Conservation (phyloP, 2,329 filamentous ascomycete genomes). For the Fusarium mexicanum region DNA sequence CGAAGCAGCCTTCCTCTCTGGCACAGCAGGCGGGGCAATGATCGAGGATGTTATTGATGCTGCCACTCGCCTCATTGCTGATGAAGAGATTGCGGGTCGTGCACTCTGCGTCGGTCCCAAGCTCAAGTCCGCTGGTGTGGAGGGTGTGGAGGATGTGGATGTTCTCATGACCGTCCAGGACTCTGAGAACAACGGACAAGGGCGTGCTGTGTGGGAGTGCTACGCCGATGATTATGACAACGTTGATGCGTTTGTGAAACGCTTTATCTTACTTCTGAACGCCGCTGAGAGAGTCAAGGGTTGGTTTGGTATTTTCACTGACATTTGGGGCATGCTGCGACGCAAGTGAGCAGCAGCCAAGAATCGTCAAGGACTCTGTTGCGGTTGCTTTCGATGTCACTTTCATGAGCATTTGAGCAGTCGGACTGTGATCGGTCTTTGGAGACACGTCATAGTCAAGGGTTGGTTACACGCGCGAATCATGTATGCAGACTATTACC, state of each 20-base stretch:
- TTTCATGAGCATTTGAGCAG: background rate
- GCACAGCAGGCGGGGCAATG: constrained; percentile 58
- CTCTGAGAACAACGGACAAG: constrained; percentile 51
- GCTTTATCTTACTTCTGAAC: constrained; percentile 65
- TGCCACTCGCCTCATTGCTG: constrained; percentile 68
- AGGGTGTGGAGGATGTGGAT: constrained; percentile 48
- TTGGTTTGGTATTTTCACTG: constrained; percentile 60
- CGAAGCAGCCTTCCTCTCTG: constrained; percentile 64
- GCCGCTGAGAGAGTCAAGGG: constrained; percentile 58
- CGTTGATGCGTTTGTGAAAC: constrained; percentile 64
- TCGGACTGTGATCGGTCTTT: background rate
- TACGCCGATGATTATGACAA: constrained; percentile 68
- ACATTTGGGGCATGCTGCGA: constrained; percentile 38
- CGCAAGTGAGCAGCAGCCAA: constrained; percentile 27
- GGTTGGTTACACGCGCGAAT: background rate
- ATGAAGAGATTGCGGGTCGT: constrained; percentile 65
- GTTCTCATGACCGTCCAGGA: constrained; percentile 35
- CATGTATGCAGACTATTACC: background rate
- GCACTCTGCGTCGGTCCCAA: constrained; percentile 67
- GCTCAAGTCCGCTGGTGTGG: constrained; percentile 45
- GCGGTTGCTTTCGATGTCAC: background rate
- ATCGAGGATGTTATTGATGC: constrained; percentile 71
- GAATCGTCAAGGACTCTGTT: background rate
- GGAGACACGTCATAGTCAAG: background rate
- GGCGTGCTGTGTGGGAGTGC: constrained; percentile 66